Conservation (phyloP, 768 basidiomycete species). For the Strobilomyces confusus region DNA sequence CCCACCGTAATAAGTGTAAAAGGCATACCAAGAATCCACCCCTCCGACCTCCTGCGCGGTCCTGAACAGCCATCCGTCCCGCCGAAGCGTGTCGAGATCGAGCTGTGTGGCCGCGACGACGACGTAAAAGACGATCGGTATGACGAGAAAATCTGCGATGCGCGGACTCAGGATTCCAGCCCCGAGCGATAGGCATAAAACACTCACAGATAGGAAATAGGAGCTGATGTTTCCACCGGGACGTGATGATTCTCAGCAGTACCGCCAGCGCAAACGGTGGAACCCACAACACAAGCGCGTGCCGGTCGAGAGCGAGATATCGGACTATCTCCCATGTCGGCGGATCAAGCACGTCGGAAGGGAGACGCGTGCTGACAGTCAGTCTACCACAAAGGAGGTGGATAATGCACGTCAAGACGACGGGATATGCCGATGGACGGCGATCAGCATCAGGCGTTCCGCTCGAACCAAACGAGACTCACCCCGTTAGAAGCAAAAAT, state of each 20-base stretch:
- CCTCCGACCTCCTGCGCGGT: conserved; percentile 31
- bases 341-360: conserved; percentile 66
- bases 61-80: conserved; percentile 84
- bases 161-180: neutral
- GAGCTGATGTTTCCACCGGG: conserved; percentile 78
- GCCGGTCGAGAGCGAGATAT: conserved; percentile 59
- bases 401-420: neutral
- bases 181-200: neutral
- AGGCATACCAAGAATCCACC: conserved; percentile 69
- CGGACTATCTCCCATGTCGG: conserved; percentile 62
- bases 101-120: conserved; percentile 62
- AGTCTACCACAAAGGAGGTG: conserved; percentile 43
- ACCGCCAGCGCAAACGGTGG: conserved; percentile 75
- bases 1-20: conserved; percentile 76
- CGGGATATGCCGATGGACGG: neutral
- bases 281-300: conserved; percentile 73
- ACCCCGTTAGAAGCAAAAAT: conserved; percentile 90
- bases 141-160: conserved; percentile 65
- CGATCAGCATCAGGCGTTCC: conserved; percentile 1
- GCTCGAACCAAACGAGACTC: conserved; percentile 14
- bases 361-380: conserved; percentile 78
- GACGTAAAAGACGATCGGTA: conserved; percentile 82
- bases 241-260: conserved; percentile 74
- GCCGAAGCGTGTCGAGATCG: conserved; percentile 56
- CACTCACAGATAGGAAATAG: conserved; percentile 83